These are phyloP conservation scores for Sphaerobolus stellatus DNA, from an alignment of 1,284 basidiomycete genomes.

Conservation along the genomic window DNA sequence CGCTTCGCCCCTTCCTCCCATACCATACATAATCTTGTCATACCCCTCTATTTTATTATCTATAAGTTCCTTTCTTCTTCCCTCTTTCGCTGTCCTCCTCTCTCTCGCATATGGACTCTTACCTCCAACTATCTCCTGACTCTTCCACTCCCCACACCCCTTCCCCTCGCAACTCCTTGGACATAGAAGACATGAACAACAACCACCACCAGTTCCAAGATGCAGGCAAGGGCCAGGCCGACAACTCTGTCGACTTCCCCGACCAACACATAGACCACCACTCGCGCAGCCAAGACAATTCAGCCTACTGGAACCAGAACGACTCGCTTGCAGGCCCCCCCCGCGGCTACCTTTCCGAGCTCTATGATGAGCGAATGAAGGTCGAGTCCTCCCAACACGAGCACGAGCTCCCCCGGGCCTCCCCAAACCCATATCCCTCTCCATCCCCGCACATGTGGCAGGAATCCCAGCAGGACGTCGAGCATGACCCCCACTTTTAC, in stretches of 20 bases:
- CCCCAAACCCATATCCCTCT: constrained; percentile 11
- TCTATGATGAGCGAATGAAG: constrained; percentile 43
- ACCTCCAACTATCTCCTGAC: constrained; percentile 54
- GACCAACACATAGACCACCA: constrained; percentile 38
- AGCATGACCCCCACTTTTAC: constrained; percentile 45
- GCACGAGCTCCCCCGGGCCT: constrained; percentile 28
- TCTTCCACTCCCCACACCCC: constrained; percentile 69
- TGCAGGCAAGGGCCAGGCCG: constrained; percentile 51
- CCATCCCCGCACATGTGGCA: neutral
- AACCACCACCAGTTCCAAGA: constrained; percentile 38
- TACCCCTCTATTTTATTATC: constrained; percentile 12
- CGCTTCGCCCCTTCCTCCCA: constrained; percentile 2
- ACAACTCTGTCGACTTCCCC: constrained; percentile 41
- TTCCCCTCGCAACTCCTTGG: constrained; percentile 48
- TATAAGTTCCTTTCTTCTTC: constrained; percentile 3
- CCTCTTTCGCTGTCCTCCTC: neutral
- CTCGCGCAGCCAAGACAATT: constrained; percentile 22
- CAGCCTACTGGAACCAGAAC: constrained; percentile 16
- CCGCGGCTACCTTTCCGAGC: constrained; percentile 60
- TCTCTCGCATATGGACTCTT: constrained; percentile 50
- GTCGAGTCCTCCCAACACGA: constrained; percentile 34
- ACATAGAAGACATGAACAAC: constrained; percentile 40
- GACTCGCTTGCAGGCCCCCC: constrained; percentile 34
- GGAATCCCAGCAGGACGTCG: constrained; percentile 22
- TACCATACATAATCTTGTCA: neutral